Percentiles rank a stretch among this genome's conserved stretches.
These are phyloP conservation scores for Acanthamoeba polyphaga DNA, from an alignment of 208 protist genomes.

Conservation along the genomic window DNA sequence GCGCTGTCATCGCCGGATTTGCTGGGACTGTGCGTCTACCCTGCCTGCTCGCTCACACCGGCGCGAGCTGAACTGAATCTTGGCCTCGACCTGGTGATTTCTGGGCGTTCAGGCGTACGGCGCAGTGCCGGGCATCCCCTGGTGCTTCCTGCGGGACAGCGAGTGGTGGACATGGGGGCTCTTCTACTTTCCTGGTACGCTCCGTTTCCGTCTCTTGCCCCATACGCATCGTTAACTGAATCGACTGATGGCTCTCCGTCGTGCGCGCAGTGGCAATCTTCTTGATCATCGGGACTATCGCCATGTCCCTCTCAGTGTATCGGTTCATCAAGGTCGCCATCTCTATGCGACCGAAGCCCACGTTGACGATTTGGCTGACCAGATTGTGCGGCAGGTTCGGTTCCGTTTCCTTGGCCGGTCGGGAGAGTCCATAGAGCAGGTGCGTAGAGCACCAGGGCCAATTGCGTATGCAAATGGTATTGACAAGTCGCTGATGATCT, in stretches of 20 bases:
- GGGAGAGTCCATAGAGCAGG: background rate
- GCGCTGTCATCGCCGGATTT: background rate
- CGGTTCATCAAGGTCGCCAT: background rate
- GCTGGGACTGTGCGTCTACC: background rate
- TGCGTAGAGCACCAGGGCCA: background rate
- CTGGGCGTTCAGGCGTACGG: background rate
- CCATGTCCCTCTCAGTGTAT: background rate
- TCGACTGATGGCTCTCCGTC: background rate
- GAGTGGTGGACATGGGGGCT: constrained; percentile 25
- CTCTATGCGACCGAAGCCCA: background rate
- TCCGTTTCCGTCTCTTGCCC: background rate
- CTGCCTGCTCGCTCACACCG: background rate
- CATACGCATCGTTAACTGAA: background rate
- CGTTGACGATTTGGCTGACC: background rate
- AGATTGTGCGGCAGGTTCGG: background rate
- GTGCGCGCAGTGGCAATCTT: background rate
- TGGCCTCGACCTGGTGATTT: background rate
- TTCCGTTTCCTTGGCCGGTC: background rate
- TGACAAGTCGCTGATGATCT: background rate
- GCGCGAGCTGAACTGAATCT: background rate
- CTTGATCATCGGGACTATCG: background rate
- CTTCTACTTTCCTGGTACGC: constrained; percentile 12
- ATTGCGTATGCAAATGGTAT: background rate
- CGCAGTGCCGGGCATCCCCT: background rate
- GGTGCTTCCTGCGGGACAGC: background rate